Evolutionary conservation across 2,329 filamentous ascomycete genomes (phyloP), one percentile per base, ranked within the genome.

Genomic region (Sporothrix protearum): DNA sequence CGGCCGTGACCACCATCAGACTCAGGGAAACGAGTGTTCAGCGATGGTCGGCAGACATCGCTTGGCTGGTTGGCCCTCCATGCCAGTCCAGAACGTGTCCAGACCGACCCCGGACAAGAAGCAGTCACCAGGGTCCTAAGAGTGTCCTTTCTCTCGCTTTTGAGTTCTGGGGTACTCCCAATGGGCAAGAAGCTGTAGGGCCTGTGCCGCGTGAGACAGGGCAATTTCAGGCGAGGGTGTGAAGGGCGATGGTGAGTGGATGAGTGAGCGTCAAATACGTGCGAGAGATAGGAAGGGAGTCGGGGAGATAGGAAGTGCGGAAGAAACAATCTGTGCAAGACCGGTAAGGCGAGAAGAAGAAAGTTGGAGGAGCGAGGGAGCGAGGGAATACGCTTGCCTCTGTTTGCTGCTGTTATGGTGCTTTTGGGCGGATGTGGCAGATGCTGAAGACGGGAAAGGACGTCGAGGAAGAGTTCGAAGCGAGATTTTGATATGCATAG

Each of bases 401-500:
- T 28, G 25, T 28, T 30, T 28, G 22, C 16, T 53, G 19, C 9
- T 51, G 7, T 53, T 25, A n/a, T 53, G 8, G 22, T 53, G 49
- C 28, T 53, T 12, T 10, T 61, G 8, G 2, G 16, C 9, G 30
- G 55, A 10, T 33, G 33, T 19, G 55, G n/a, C 30, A 61, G 55
- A 61, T 61, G 22, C 4, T 47, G 42, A 30, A 39, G 33, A 22
- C 33, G 22, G 49, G 28, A 39, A 36, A 45, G 22, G n/a, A 36
- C 16, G 36, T 1, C 6, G 59, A 61, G 28, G 19, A 39, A 53
- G 47, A 53, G 64, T 22, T 36, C 19, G 47, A 68, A 68, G 47
- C 64, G 64, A 53, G 28, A 67, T 53, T 53, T 68, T 33, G 64
- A 53, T 28, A 55, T 33, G 64, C 63, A 49, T 25, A 49, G 39